phyloP scores from a whole-genome alignment of 208 protist species.

The Acanthamoeba sp. region DNA sequence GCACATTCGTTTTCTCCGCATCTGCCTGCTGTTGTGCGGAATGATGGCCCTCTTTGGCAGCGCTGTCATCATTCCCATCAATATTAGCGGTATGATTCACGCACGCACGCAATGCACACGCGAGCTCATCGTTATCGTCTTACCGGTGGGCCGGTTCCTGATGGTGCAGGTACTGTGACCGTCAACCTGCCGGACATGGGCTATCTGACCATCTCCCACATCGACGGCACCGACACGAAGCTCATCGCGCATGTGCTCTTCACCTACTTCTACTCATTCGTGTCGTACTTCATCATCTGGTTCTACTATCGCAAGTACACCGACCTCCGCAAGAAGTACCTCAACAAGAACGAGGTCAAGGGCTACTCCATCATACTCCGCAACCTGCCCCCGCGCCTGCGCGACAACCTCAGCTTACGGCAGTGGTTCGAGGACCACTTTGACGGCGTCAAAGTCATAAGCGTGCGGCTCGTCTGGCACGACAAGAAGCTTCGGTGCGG shows the following conservation, averaged over 20 bases:
- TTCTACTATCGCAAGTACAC: conserved; percentile 62
- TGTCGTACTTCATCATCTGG: conserved; percentile 61
- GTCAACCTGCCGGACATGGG: neutral
- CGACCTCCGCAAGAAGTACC: conserved; percentile 69
- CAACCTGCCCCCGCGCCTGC: conserved; percentile 33
- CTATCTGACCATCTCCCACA: conserved; percentile 44
- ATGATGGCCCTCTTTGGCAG: conserved; percentile 65
- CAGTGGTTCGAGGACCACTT: conserved; percentile 66
- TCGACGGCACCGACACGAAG: conserved; percentile 53
- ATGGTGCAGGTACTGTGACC: neutral
- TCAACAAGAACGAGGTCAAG: conserved; percentile 63
- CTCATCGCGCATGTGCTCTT: conserved; percentile 58
- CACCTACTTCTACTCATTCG: conserved; percentile 67
- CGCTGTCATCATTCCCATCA: conserved; percentile 64
- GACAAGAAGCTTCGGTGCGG: conserved; percentile 33
- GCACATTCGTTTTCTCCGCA: conserved; percentile 36
- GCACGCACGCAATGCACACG: neutral
- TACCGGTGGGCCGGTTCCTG: neutral
- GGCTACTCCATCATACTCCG: conserved; percentile 57
- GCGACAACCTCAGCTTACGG: neutral
- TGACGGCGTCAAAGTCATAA: conserved; percentile 21
- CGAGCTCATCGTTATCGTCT: neutral
- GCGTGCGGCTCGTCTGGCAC: conserved; percentile 20
- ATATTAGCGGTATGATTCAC: conserved; percentile 3
- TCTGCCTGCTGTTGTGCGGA: conserved; percentile 38